These are phyloP conservation scores for Kluyveromyces sp. DNA, from an alignment of 1,139 yeast genomes.

Conservation along the genomic window DNA sequence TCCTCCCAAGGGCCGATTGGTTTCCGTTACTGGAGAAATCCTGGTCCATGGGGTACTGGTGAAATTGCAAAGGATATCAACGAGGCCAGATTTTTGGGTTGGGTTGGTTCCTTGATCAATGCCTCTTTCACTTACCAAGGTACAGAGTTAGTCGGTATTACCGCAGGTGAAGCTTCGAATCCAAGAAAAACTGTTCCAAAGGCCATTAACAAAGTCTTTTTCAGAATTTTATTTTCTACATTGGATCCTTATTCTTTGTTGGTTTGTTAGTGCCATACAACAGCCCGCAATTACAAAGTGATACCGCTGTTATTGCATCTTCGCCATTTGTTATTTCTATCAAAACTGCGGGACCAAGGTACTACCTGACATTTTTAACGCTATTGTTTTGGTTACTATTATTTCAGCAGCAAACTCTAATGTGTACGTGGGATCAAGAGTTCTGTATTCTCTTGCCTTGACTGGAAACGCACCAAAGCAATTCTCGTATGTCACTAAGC, in stretches of 20 bases:
- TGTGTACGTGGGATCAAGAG: slow-evolving; percentile 71
- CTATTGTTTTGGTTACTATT: slow-evolving; percentile 60
- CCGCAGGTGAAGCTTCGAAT: slow-evolving; percentile 73
- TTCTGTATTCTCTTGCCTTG: slow-evolving; percentile 60
- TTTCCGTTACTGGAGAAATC: slow-evolving; percentile 62
- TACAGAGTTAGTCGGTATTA: slow-evolving; percentile 64
- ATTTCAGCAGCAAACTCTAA: slow-evolving; percentile 77
- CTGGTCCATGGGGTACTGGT: slow-evolving; percentile 55
- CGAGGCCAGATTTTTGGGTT: slow-evolving; percentile 52
- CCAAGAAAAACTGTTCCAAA: slow-evolving; percentile 73
- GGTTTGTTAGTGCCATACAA: slow-evolving; percentile 68
- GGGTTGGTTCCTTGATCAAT: slow-evolving; percentile 53
- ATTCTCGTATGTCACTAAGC: slow-evolving; percentile 44
- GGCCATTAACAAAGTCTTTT: slow-evolving; percentile 71
- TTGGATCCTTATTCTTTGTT: slow-evolving; percentile 58
- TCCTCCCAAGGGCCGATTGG: slow-evolving; percentile 64
- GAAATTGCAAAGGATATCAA: slow-evolving; percentile 34
- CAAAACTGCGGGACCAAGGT: slow-evolving; percentile 58
- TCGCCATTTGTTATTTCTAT: slow-evolving; percentile 71
- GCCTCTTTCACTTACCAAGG: slow-evolving; percentile 78
- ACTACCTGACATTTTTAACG: slow-evolving; percentile 68
- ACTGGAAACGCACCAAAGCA: slow-evolving; percentile 59
- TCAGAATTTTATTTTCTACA: slow-evolving; percentile 70
- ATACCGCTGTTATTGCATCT: slow-evolving; percentile 45
- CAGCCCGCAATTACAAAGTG: slow-evolving; percentile 37